Evolutionary conservation across 495 filamentous ascomycete species (phyloP).

Genomic region (Hypoxylon lenormandii): DNA sequence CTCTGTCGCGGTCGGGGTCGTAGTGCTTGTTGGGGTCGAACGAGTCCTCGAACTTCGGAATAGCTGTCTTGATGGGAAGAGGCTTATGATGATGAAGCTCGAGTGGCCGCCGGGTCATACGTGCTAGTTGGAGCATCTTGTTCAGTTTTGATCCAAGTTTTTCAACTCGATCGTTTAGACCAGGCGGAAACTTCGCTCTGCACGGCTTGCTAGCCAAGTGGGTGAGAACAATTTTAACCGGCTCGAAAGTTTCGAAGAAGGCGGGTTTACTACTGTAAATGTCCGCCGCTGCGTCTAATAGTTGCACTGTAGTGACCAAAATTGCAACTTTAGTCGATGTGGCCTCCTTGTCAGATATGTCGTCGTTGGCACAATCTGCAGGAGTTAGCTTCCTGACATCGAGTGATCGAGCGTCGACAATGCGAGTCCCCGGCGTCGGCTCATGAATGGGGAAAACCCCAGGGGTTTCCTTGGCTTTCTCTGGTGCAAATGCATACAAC

Average conservation of each 20-base stretch:
- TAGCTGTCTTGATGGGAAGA: slow-evolving; percentile 84
- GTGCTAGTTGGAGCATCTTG: slow-evolving; percentile 67
- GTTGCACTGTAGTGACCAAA: slow-evolving; percentile 65
- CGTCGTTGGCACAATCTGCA: slow-evolving; percentile 64
- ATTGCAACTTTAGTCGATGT: slow-evolving; percentile 68
- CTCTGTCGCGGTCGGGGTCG: slow-evolving; percentile 88
- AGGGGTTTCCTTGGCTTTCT: slow-evolving; percentile 56
- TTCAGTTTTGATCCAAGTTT: slow-evolving; percentile 61
- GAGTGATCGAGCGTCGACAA: slow-evolving; percentile 53
- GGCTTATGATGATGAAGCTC: slow-evolving; percentile 90
- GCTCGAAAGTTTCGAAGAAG: slow-evolving; percentile 78
- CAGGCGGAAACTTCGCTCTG: slow-evolving; percentile 60
- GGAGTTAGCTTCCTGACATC: slow-evolving; percentile 58
- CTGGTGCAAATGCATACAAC: slow-evolving; percentile 74
- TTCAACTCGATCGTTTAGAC: slow-evolving; percentile 53
- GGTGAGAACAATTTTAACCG: slow-evolving; percentile 66
- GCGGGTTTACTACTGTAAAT: slow-evolving; percentile 75
- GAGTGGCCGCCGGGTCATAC: slow-evolving; percentile 76
- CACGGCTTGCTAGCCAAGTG: slow-evolving; percentile 66
- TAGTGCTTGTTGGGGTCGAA: slow-evolving; percentile 97
- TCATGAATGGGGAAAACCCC: slow-evolving; percentile 74
- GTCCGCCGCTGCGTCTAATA: slow-evolving; percentile 70
- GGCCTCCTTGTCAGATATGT: slow-evolving; percentile 51
- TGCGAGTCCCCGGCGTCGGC: slow-evolving; percentile 65
- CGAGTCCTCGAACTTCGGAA: slow-evolving; percentile 95